A percentile compares a stretch with the other conserved stretches of the same genome.
Conservation (phyloP, 352 stramenopile genomes). For the Phytophthora nicotianae region DNA sequence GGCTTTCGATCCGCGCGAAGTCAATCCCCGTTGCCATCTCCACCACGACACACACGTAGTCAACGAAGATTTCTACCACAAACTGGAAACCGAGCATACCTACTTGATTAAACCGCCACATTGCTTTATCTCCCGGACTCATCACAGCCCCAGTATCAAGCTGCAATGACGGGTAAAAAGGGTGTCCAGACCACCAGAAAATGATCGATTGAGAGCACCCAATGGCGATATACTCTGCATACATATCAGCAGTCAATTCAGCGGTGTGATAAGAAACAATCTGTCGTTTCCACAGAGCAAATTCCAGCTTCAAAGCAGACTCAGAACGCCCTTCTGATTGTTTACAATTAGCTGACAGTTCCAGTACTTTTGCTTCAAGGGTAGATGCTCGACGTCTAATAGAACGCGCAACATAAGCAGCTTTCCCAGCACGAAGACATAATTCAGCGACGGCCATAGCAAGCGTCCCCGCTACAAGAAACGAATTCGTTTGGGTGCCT, state of each 20-base stretch:
- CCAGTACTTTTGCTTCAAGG: slow-evolving; percentile 7
- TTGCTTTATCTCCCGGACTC: neutral
- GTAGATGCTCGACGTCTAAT: slow-evolving; percentile 14
- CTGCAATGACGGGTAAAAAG: slow-evolving; percentile 35
- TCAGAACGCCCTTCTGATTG: neutral
- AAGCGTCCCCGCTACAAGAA: slow-evolving; percentile 14
- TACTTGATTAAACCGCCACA: slow-evolving; percentile 26
- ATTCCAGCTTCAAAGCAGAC: slow-evolving; percentile 15
- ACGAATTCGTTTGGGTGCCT: slow-evolving; percentile 27
- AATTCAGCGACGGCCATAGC: slow-evolving; percentile 37
- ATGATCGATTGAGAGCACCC: slow-evolving; percentile 48
- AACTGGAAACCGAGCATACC: slow-evolving; percentile 31
- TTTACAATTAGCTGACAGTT: neutral
- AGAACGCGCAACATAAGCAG: slow-evolving; percentile 16
- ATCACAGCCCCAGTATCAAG: neutral
- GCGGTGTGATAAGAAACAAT: slow-evolving; percentile 39
- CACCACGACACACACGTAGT: slow-evolving; percentile 35
- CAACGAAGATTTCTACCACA: slow-evolving; percentile 28
- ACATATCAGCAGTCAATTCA: slow-evolving; percentile 53
- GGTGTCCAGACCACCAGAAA: slow-evolving; percentile 40
- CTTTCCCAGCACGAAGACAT: slow-evolving; percentile 30
- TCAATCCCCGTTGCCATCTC: slow-evolving; percentile 38
- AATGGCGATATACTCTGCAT: slow-evolving; percentile 58
- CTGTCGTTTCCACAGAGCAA: slow-evolving; percentile 34
- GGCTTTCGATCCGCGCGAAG: slow-evolving; percentile 28